These are phyloP conservation scores for Raddia distichophylla DNA, from an alignment of 176 grass and related monocot genomes.

Conservation along the genomic window DNA sequence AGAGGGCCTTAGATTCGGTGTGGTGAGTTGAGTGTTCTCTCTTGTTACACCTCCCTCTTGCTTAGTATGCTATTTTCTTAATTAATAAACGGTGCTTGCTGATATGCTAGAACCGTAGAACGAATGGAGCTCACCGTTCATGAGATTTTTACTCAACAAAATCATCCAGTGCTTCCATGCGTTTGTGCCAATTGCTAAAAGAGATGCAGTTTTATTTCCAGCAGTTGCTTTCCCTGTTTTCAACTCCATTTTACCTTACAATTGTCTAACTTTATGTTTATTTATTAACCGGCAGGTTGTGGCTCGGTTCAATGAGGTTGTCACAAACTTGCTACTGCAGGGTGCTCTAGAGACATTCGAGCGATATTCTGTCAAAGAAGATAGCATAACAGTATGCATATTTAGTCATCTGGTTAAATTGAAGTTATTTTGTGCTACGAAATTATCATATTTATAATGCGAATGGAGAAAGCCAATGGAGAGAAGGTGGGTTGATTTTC, in stretches of 20 bases:
- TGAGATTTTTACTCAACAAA: background rate
- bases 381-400: constrained; percentile 78
- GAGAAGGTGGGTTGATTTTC: constrained; percentile 67
- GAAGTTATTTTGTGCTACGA: background rate
- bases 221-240: constrained; percentile 15
- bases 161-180: background rate
- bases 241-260: background rate
- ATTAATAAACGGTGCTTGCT: background rate
- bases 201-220: background rate
- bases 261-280: constrained; percentile 3
- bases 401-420: constrained; percentile 2
- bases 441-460: background rate
- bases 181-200: background rate
- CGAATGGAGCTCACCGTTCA: background rate
- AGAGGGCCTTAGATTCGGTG: constrained; percentile 76
- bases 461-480: constrained; percentile 62
- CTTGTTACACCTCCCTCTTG: background rate
- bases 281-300: constrained; percentile 67
- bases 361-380: constrained; percentile 73
- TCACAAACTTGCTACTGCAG: constrained; percentile 81
- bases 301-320: constrained; percentile 90
- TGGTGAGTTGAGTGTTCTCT: constrained; percentile 56
- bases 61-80: background rate
- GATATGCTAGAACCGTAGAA: background rate
- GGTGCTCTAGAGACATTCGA: constrained; percentile 84